Base-by-base conservation (phyloP, 2,329 filamentous ascomycete genomes). In the Blastomyces gilchristii region DNA sequence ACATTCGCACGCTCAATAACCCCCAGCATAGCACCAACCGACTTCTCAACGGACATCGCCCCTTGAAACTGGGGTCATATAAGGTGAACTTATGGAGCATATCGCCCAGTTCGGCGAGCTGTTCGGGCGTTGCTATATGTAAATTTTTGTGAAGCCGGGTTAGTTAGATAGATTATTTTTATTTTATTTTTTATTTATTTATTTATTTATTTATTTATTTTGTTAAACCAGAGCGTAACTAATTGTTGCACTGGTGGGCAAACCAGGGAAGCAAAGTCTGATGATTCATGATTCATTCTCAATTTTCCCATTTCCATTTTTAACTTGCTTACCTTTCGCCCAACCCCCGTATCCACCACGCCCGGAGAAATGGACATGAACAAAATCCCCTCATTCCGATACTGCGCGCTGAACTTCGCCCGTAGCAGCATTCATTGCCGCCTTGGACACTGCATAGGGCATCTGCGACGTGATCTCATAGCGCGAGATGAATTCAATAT, bases 371-470 rank as follows among this genome's bases (percentile, higher is more conserved):
- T 69, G 9, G 72, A 73, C 64, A 86, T 65, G 69, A 85, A 82
- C 0, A 84, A 68, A 0, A 86, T 75, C 0, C 80, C 82, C 0
- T 84, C 74, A 41, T 77, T 73, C 57, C 73, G 75, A 65, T 82
- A 81, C 66, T 81, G 72, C 0, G 77, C 78, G 62, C 74, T 78
- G 69, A 78, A 85, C 71, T 86, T 86, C 65, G 80, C n/a, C 80
- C 0, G 82, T 71, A 1, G 78, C 74, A 18, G 80, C 70, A 67
- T 86, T 86, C 52, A 81, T 22, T 0, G 80, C 84, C 0, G 77
- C 82, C 69, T 85, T 83, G 69, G 74, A 79, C 28, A 77, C 74
- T 0, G 79, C 65, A 65, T 86, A 86, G 0, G 77, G 68, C 0
- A 73, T 65, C 0, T 67, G 65, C 1, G 71, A 60, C 0, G 74